Evolutionary conservation across 2,329 filamentous ascomycete species (phyloP).

Genomic region (Aspergillus neotritici): DNA sequence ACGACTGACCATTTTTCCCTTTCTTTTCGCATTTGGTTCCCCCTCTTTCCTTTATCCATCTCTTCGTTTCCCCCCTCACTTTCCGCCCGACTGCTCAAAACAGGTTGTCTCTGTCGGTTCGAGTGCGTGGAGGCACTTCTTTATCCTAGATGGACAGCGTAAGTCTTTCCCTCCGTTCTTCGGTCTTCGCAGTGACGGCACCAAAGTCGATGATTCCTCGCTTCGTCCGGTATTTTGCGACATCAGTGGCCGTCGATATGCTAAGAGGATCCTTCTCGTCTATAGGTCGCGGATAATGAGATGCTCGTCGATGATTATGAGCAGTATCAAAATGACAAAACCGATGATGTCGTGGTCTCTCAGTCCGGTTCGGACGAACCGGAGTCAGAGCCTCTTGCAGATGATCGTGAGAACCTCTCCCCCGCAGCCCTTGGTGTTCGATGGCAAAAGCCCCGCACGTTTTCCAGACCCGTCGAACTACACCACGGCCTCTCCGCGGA

Average conservation of each 20-base stretch:
- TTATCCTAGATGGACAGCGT: constrained; percentile 42
- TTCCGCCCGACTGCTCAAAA: constrained; percentile 10
- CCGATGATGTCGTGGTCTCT: constrained; percentile 58
- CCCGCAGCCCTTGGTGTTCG: neutral
- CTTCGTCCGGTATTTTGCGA: neutral
- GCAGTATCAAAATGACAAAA: constrained; percentile 57
- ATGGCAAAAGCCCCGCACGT: too few species aligned
- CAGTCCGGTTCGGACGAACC: constrained; percentile 55
- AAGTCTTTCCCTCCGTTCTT: constrained; percentile 19
- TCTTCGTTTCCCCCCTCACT: constrained; percentile 1
- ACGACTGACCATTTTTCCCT: constrained; percentile 4
- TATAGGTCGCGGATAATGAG: constrained; percentile 53
- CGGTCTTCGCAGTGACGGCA: neutral
- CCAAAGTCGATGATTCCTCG: neutral
- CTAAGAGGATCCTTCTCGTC: constrained; percentile 3
- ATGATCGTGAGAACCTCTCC: constrained; percentile 47
- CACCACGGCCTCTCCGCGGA: constrained; percentile 8
- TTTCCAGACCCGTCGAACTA: neutral
- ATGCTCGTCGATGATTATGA: constrained; percentile 57
- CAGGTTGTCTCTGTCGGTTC: constrained; percentile 21
- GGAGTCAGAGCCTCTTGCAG: constrained; percentile 52
- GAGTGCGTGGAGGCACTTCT: constrained; percentile 32
- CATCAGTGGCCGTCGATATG: constrained; percentile 18
- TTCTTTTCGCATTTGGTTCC: constrained; percentile 6
- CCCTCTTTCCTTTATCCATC: neutral